A percentile compares a stretch with the other conserved stretches of the same genome.
These are phyloP conservation scores for Pyracantha coccinea DNA, from an alignment of 331 rosid genomes.

Conservation along the genomic window DNA sequence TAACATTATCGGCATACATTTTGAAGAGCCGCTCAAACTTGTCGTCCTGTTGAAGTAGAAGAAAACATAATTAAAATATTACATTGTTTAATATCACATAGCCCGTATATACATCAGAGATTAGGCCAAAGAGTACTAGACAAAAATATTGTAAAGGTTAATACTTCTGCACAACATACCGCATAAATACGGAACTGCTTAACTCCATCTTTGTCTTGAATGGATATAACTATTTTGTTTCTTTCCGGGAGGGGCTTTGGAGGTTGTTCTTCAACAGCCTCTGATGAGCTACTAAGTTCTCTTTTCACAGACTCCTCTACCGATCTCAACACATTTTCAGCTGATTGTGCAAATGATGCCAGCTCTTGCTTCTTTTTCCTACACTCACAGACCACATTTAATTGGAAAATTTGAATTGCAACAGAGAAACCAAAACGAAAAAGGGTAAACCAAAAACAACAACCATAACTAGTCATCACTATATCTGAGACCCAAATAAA, in stretches of 20 bases:
- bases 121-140: not conserved
- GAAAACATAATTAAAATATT: not conserved
- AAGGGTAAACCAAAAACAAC: not conserved
- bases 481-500: not conserved
- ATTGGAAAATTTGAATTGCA: too few relatives aligned
- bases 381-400: slow-evolving; percentile 7
- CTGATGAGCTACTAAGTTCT: slow-evolving; percentile 24
- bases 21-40: slow-evolving; percentile 75
- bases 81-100: not conserved
- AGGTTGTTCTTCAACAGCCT: slow-evolving; percentile 24
- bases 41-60: slow-evolving; percentile 56
- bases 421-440: not conserved
- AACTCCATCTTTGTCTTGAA: slow-evolving; percentile 60
- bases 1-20: slow-evolving; percentile 56
- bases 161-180: slow-evolving; percentile 33
- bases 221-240: slow-evolving; percentile 57
- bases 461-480: not conserved
- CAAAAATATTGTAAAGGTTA: not conserved
- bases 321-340: slow-evolving; percentile 36
- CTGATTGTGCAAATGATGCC: slow-evolving; percentile 56
- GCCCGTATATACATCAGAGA: not conserved
- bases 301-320: slow-evolving; percentile 52
- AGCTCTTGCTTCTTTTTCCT: slow-evolving; percentile 78
- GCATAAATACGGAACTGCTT: slow-evolving; percentile 66
- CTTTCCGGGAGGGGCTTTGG: slow-evolving; percentile 40